Base-by-base conservation (phyloP, 2,329 filamentous ascomycete species). In the Ceratocystis ficicola region DNA sequence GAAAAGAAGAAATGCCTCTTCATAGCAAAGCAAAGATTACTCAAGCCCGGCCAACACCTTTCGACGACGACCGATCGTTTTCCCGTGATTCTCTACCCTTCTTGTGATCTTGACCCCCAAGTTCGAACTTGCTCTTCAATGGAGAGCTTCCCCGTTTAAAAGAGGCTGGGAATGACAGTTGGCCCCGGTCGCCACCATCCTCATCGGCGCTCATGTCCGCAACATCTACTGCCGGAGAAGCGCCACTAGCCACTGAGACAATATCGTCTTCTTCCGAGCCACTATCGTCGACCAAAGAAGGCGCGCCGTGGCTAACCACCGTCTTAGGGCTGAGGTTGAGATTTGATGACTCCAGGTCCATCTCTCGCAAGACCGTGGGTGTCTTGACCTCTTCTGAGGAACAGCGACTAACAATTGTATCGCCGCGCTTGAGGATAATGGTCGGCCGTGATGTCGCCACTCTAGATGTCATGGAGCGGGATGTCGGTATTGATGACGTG, bases 251-350 rank as follows among this genome's bases (percentile, higher is more conserved):
- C 62, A 67, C 66, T 5, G 66, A 67, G 10, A 63, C 66, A 36
- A 67, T 28, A 46, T 67, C 66, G 65, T 87, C 86, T 70, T 88
- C 87, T 71, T 88, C 89, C 72, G 90, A 88, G 70, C 87, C 86
- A 72, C 90, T 87, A 74, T 92, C 88, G 75, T 87, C 90, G 72
- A 91, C 87, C 62, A 92, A 80, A 70, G 87, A 90, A 25, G 88
- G 88, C 7, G 88, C 87, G 70, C 89, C 88, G 74, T 90, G 90
- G 73, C 86, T 88, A 64, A 86, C 80, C 55, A 86, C 76, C 0
- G 86, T 87, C 70, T 85, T 84, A 4, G 87, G 87, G 71, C 86
- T 89, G 66, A 89, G 75, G 65, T 88, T 84, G 61, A 80, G 78
- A 65, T 85, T 83, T 30, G 63, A 65, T 44, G 63, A 30, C n/a